A percentile compares a stretch with the other conserved stretches of the same genome.
Conservation (phyloP, 768 basidiomycete genomes). For the Boletus barrowsii region DNA sequence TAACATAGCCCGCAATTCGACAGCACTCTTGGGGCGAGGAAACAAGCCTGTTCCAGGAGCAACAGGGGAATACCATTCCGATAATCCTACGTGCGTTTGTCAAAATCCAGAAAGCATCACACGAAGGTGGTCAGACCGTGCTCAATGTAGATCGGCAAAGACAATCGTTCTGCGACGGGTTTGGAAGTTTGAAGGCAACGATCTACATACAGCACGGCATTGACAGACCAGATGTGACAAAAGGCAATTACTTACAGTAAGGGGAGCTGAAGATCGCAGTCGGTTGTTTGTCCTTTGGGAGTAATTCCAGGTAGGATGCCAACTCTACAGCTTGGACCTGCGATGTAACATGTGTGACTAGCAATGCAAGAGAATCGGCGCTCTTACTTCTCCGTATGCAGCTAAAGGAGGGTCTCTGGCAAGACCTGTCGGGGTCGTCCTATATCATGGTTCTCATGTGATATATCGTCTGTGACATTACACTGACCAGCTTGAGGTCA, state of each 20-base stretch:
- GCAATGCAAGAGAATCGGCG: neutral
- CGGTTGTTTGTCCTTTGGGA: slow-evolving; percentile 65
- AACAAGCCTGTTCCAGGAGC: slow-evolving; percentile 65
- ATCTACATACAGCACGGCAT: slow-evolving; percentile 41
- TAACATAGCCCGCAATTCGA: slow-evolving; percentile 49
- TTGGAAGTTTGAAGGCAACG: slow-evolving; percentile 82
- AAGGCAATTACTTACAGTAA: slow-evolving; percentile 53
- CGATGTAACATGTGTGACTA: neutral
- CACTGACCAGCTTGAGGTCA: slow-evolving; percentile 59
- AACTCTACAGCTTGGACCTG: slow-evolving; percentile 75
- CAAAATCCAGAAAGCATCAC: slow-evolving; percentile 5
- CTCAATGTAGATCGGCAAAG: slow-evolving; percentile 72
- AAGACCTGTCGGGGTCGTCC: slow-evolving; percentile 64
- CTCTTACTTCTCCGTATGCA: slow-evolving; percentile 60
- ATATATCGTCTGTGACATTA: neutral
- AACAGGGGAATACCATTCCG: slow-evolving; percentile 80
- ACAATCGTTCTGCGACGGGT: slow-evolving; percentile 59
- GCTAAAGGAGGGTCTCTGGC: slow-evolving; percentile 73
- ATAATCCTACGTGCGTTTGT: slow-evolving; percentile 43
- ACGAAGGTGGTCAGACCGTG: slow-evolving; percentile 49
- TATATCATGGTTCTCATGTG: slow-evolving; percentile 25
- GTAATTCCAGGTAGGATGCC: slow-evolving; percentile 56
- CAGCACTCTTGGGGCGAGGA: slow-evolving; percentile 64
- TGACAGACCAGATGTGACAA: neutral
- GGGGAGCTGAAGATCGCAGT: slow-evolving; percentile 84